A percentile compares a stretch with the other conserved stretches of the same genome.
Conservation (phyloP, 2,329 filamentous ascomycete genomes). For the Cercospora sp. region DNA sequence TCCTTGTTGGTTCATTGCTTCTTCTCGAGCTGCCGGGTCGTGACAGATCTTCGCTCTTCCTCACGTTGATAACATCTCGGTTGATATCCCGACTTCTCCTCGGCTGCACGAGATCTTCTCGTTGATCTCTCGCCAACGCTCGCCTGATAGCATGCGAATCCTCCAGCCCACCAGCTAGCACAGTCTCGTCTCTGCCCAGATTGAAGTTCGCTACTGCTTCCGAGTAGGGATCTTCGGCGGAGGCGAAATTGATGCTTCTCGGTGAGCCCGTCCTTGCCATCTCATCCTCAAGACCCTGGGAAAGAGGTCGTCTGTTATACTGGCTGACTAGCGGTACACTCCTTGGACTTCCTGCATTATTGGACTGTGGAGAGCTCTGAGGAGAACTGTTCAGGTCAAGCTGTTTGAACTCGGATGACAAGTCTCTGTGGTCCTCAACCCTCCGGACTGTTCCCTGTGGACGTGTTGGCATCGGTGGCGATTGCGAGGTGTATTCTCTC, state of each 20-base stretch:
- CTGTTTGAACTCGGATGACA: constrained; percentile 11
- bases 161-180: constrained; percentile 11
- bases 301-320: not conserved
- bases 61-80: constrained; percentile 10
- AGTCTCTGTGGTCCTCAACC: constrained; percentile 7
- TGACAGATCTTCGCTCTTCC: constrained; percentile 4
- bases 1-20: constrained; percentile 4
- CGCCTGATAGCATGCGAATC: constrained; percentile 15
- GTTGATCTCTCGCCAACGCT: constrained; percentile 13
- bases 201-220: constrained; percentile 20
- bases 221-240: constrained; percentile 15
- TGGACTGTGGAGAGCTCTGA: not conserved
- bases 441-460: not conserved
- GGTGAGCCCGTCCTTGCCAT: not conserved
- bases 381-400: not conserved
- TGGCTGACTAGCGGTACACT: not conserved
- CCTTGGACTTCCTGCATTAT: not conserved
- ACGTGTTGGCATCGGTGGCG: not conserved
- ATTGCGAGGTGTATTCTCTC: constrained; percentile 5
- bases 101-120: not conserved
- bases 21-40: not conserved
- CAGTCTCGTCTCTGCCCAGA: constrained; percentile 13
- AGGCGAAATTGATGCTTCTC: constrained; percentile 1
- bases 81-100: constrained; percentile 8
- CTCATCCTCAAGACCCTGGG: not conserved